Percentiles rank a stretch among this genome's conserved stretches.
Evolutionary conservation across 2,329 filamentous ascomycete species (phyloP).

Genomic region (Ilyonectria destructans): DNA sequence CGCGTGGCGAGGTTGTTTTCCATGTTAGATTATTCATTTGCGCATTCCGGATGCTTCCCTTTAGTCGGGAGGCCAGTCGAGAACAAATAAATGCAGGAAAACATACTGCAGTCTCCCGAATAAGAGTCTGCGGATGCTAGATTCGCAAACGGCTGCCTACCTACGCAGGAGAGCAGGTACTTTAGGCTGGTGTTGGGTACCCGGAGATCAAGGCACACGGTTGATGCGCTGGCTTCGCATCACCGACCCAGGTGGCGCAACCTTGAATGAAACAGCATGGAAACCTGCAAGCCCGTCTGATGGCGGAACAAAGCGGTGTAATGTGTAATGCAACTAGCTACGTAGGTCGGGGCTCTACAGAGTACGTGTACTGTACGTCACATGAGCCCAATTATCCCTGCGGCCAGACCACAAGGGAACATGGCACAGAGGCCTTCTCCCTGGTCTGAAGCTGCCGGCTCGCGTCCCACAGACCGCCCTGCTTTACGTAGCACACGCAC

Average conservation of each 20-base stretch:
- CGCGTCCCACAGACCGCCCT: conserved; percentile 3
- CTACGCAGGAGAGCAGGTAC: background rate
- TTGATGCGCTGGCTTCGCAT: conserved; percentile 30
- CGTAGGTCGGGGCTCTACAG: conserved; percentile 2
- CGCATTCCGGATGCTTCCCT: background rate
- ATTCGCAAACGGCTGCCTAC: background rate
- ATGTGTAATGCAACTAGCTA: conserved; percentile 25
- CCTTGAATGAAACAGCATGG: conserved; percentile 5
- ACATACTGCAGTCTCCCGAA: too few relatives aligned
- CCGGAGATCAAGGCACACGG: background rate
- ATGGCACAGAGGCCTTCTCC: conserved; percentile 3
- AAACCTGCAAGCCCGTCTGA: background rate
- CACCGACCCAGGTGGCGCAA: conserved; percentile 9
- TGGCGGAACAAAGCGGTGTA: conserved; percentile 21
- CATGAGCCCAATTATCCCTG: background rate
- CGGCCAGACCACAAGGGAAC: background rate
- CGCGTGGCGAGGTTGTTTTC: background rate
- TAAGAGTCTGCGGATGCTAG: background rate
- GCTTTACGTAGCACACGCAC: background rate
- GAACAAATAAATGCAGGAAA: background rate
- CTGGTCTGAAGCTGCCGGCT: background rate
- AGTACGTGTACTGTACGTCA: conserved; percentile 3
- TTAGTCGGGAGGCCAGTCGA: background rate
- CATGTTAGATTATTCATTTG: background rate
- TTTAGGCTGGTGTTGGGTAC: background rate